Evolutionary conservation across 1,139 yeast genomes (phyloP), one percentile per base, ranked within the genome.

Genomic region (Candida tetrigidarum): DNA sequence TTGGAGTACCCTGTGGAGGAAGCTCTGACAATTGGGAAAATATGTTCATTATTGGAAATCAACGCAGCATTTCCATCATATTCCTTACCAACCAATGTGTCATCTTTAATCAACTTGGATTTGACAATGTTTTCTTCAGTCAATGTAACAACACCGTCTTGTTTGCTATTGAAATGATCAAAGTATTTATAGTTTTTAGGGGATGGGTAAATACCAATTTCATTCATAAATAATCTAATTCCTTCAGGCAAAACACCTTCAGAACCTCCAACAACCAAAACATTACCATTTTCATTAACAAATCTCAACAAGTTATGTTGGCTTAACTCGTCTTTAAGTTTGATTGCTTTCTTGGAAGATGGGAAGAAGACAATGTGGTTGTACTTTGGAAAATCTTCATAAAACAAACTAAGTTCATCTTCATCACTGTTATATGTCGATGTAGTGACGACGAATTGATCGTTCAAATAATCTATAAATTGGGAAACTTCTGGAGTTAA

Each of bases 151-250:
- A 59, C 64, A n/a, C 59, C 56, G 27, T 63, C 68, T 16, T 58
- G 49, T 11, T 36, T 18, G 9, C 20, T 5, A 26, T 43, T 43
- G 66, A 89, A 90, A 62, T 87, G 86, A 64, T 91, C 97, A 10
- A 76, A 66, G 45, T 86, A 70, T 48, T 72, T 66, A 63, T 81
- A 84, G 42, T 83, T 85, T 60, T 83, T 86, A 47, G 97, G 96
- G 35, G 96, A 78, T 48, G 97, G 89, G 57, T 76, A 81, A 43
- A 95, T 84, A 23, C 97, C 99, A 54, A 91, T 67, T 63, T 92
- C 92, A 55, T 84, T 81, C 56, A 89, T 76, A 56, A 86, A 85
- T 5, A 77, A 69, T 49, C 91, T 79, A 26, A 86, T 66, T 18
- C 85, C 80, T 39, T 86, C 91, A 23, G 95, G 88, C 22, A 83